Evolutionary conservation across 805 yeast species (phyloP), one percentile per base, ranked within the genome.

Genomic region (Millerozyma miso): DNA sequence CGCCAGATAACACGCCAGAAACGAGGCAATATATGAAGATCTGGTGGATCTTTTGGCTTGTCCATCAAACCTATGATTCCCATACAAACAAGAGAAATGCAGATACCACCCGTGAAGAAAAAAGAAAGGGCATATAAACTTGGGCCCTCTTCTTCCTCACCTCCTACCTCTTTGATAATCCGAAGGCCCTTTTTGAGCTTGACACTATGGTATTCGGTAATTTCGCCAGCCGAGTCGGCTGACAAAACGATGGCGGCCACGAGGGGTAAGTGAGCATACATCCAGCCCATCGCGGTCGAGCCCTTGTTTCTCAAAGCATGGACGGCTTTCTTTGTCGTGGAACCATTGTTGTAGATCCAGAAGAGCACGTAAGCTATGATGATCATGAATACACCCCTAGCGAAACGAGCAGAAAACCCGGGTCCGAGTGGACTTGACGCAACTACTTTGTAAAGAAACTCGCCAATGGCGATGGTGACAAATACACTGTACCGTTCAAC

Each of bases 401-500:
- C 72, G 16, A 76, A 58, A 34, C 65, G 66, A 3, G 50, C 50
- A 36, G 66, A 62, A 46, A 79, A 63, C 0, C 83, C 83, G 1
- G 54, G 43, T 0, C 73, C 76, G 33, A 78, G 65, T 0, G 79
- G 75, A n/a, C 68, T 61, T 0, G 59, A 57, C 2, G 80, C 75
- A 5, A 79, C 83, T 6, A 77, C 62, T 33, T 71, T 74, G 51
- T 74, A 79, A 12, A 80, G 59, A 48, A 79, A 81, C 48, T 81
- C 86, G 31, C 87, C 87, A 47, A 81, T 69, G 3, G 84, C 85
- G 58, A 82, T 80, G 49, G 80, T 72, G 41, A 69, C 80, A 52
- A 81, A 81, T 0, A 81, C 77, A 2, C 75, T 69, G 51, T 67
- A 70, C 42, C 87, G 57, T 52, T 82, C 87, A 19, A 79, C 82